Evolutionary conservation across 257 asterid genomes (phyloP), one percentile per base, ranked within the genome.

Genomic region (Primulina eburnea): DNA sequence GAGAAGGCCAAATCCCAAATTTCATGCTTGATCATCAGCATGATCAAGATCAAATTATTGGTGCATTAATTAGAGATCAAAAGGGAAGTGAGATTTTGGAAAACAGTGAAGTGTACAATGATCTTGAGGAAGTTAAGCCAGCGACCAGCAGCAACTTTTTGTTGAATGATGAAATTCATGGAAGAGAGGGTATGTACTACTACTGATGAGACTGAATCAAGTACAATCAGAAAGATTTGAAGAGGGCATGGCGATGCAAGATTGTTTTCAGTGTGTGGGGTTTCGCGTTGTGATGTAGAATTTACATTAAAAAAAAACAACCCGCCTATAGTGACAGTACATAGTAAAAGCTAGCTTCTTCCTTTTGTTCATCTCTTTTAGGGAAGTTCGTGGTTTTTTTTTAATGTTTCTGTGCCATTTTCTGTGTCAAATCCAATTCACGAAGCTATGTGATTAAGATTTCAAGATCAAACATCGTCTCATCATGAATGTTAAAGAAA

Each of bases 71-170:
- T 26, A 14, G 55, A 11, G 80, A 80, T 50, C 74, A 79, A 7
- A 76, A 76, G 63, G 67, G 58, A 17, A 61, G 60, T 69, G 77
- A 60, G 77, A 26, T 71, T 70, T 38, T 71, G 70, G 77, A 65
- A 1, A 77, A 64, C 60, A 33, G 38, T 38, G 76, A 79, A 72
- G 60, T 85, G 8, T 72, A 87, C 69, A 73, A 75, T 79, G 88
- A 84, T 76, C 71, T 84, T 71, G 91, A 86, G 47, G 89, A 90
- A 72, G 88, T 90, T 58, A 87, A 85, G 84, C 79, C 81, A 37
- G 61, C 86, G 78, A 73, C 78, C 52, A 79, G 81, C 72, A 74
- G 64, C 69, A 57, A 62, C 64, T 78, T 78, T 56, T 63, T 79
- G 69, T 68, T 77, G 69, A 76, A 71, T 82, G 94, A 78, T 78